Conservation (phyloP, 257 asterid genomes). For the Solanum bukasovii region DNA sequence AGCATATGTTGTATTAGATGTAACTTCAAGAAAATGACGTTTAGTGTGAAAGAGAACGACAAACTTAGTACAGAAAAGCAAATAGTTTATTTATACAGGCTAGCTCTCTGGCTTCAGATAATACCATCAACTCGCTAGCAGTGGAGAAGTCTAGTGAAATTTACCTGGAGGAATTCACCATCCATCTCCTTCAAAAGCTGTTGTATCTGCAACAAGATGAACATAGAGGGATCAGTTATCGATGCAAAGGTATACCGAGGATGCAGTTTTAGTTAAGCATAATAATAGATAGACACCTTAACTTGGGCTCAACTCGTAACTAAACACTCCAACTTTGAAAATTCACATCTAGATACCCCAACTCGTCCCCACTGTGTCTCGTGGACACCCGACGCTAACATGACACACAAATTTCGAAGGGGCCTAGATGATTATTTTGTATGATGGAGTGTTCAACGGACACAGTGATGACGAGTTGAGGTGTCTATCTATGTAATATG, state of each 20-base stretch:
- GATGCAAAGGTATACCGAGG: background rate
- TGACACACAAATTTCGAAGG: background rate
- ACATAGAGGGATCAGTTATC: background rate
- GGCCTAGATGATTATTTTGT: background rate
- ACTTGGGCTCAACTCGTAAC: background rate
- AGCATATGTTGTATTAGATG: background rate
- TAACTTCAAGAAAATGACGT: background rate
- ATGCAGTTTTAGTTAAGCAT: background rate
- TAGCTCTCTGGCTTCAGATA: background rate
- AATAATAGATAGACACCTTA: background rate
- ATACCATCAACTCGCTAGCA: background rate
- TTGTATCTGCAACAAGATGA: conserved; percentile 48
- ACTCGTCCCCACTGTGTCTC: background rate
- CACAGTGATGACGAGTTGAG: background rate
- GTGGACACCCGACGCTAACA: background rate
- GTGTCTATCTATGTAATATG: background rate
- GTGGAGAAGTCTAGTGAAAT: background rate
- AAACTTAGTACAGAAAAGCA: background rate
- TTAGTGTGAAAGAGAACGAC: background rate
- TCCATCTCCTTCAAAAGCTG: conserved; percentile 67
- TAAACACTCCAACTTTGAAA: background rate
- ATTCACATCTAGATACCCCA: background rate
- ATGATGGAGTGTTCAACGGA: background rate
- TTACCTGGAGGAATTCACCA: conserved; percentile 85
- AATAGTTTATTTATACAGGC: background rate